Evolutionary conservation across 345 rosid species (phyloP), one percentile per base, ranked within the genome.

Genomic region (Eucalyptus grandis): DNA sequence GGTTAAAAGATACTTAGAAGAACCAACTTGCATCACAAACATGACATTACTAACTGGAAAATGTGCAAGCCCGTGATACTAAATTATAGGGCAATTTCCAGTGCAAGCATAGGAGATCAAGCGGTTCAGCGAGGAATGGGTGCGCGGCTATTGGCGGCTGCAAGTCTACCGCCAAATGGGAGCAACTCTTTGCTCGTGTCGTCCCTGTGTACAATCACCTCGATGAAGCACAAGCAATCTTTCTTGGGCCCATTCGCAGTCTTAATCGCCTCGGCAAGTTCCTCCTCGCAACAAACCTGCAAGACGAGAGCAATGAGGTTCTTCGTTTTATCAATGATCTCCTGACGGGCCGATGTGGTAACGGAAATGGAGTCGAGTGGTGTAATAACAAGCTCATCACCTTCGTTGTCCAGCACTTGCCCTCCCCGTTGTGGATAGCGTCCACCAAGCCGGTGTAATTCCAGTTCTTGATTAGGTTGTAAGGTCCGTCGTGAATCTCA

Each of bases 401-500:
- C 94, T 95, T 95, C n/a, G 90, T 22, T 4, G 95, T 96, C 97
- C 96, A 96, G 92, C 96, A 95, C 7, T 91, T 94, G 37, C 95
- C 96, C 90, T 95, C 92, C 24, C 96, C 95, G 51, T 95, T 94
- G 80, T 95, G 93, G 88, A 95, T 92, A 4, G 96, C 96, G 16
- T 96, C 95, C 9, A 95, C 95, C 31, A 94, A 90, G 34, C 86
- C 96, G 27, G 94, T 95, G 93, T 96, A 96, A 92, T 94, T 90
- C 97, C 97, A 96, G 91, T 96, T 95, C 94, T 96, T 95, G 69
- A 95, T 95, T 87, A 95, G 95, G 43, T 95, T 96, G 89, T 96
- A 95, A 10, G 97, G 96, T 17, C 96, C 97, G 13, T 96, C 95
- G 27, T 96, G 96, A 87, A 95, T 96, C 94, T 93, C 96, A 2